Percentiles rank a stretch among this genome's conserved stretches.
phyloP scores from a whole-genome alignment of 2,329 filamentous ascomycete genomes.

The Aspergillus melleus region DNA sequence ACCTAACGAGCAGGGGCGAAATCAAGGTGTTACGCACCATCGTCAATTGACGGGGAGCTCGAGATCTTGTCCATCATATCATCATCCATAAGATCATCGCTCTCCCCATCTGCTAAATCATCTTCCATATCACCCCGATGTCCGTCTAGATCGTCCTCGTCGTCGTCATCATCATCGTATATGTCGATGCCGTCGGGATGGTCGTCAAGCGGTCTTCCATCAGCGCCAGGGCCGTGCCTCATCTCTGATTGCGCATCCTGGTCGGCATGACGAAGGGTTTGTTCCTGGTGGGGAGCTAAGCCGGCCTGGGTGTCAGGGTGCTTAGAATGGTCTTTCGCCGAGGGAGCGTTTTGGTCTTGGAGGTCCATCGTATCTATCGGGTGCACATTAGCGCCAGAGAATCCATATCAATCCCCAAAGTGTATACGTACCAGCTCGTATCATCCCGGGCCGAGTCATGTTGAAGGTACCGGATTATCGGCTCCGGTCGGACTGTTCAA shows the following conservation, averaged over 20 bases:
- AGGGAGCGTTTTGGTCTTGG: conserved; percentile 78
- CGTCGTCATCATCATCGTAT: conserved; percentile 36
- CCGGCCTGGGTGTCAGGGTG: conserved; percentile 55
- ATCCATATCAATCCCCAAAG: neutral
- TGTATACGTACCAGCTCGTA: conserved; percentile 44
- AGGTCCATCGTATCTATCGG: conserved; percentile 86
- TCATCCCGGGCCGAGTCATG: conserved; percentile 47
- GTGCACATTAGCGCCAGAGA: neutral
- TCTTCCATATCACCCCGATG: conserved; percentile 40
- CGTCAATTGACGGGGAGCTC: conserved; percentile 97
- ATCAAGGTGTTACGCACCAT: conserved; percentile 61
- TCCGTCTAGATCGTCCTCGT: conserved; percentile 27
- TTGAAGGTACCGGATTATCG: conserved; percentile 16
- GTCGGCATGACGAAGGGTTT: conserved; percentile 76
- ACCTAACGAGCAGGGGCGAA: neutral
- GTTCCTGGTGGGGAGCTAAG: conserved; percentile 79
- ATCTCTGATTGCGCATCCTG: conserved; percentile 75
- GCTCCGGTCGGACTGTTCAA: neutral
- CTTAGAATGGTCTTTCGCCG: conserved; percentile 75
- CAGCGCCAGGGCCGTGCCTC: conserved; percentile 62
- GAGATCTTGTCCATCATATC: conserved; percentile 99
- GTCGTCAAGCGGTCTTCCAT: conserved; percentile 50
- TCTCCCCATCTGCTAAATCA: conserved; percentile 63
- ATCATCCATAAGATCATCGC: conserved; percentile 73
- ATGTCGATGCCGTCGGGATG: conserved; percentile 32